These are phyloP conservation scores for Botryobasidium botryosum DNA, from an alignment of 768 basidiomycete species.

Conservation along the genomic window DNA sequence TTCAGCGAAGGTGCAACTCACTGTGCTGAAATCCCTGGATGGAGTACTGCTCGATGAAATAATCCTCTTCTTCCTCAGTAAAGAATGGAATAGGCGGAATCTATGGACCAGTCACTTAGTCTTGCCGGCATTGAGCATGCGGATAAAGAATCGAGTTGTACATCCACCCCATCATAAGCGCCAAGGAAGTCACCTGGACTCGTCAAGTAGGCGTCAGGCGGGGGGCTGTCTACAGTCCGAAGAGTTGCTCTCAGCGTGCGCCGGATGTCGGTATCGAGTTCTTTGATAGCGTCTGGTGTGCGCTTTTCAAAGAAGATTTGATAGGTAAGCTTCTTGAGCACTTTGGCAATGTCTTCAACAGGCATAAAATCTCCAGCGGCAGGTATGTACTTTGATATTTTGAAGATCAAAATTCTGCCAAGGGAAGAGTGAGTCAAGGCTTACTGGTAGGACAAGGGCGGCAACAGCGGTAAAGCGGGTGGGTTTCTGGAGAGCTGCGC, in stretches of 20 bases:
- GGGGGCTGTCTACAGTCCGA: slow-evolving; percentile 35
- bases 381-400: slow-evolving; percentile 39
- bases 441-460: slow-evolving; percentile 43
- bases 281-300: slow-evolving; percentile 30
- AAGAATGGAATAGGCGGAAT: slow-evolving; percentile 37
- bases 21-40: slow-evolving; percentile 44
- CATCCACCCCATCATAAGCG: slow-evolving; percentile 21
- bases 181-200: slow-evolving; percentile 32
- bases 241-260: slow-evolving; percentile 41
- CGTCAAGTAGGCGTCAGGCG: slow-evolving; percentile 37
- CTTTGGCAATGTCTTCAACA: slow-evolving; percentile 23
- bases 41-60: slow-evolving; percentile 45
- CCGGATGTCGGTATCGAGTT: slow-evolving; percentile 39
- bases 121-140: neutral
- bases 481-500: slow-evolving; percentile 49
- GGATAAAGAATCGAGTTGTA: neutral
- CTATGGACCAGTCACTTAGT: slow-evolving; percentile 29
- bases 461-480: slow-evolving; percentile 44
- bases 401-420: neutral
- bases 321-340: slow-evolving; percentile 40
- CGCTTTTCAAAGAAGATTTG: slow-evolving; percentile 36
- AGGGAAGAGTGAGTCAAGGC: slow-evolving; percentile 11
- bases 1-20: too few species aligned
- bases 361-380: slow-evolving; percentile 32
- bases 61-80: slow-evolving; percentile 43